Conservation (phyloP, 2,329 filamentous ascomycete species). For the Botryotinia calthae region DNA sequence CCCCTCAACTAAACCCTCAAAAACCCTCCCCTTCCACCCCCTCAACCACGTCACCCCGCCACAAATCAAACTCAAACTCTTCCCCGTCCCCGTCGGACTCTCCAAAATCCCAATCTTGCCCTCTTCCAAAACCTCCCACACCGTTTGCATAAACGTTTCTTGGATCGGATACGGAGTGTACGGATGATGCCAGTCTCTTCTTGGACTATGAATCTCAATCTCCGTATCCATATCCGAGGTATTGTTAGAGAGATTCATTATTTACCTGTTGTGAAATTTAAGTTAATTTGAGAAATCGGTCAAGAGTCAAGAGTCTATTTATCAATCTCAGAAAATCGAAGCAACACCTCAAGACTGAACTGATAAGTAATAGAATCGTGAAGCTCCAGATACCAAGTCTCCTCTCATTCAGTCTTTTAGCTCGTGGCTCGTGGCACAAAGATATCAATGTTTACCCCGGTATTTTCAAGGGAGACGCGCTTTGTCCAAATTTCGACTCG, state of each 20-base stretch:
- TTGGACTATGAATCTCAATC: neutral
- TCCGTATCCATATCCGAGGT: neutral
- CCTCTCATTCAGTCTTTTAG: neutral
- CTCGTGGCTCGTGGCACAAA: neutral
- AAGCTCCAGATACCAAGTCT: neutral
- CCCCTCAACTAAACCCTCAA: conserved; percentile 54
- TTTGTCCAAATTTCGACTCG: neutral
- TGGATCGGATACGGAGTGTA: conserved; percentile 71
- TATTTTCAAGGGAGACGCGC: conserved; percentile 13
- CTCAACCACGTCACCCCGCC: conserved; percentile 70
- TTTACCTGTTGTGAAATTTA: neutral
- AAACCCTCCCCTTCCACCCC: conserved; percentile 54
- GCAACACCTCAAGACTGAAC: neutral
- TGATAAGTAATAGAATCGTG: neutral
- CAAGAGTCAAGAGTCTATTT: neutral
- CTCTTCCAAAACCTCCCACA: conserved; percentile 65
- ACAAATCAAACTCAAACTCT: conserved; percentile 71
- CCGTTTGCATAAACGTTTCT: conserved; percentile 64
- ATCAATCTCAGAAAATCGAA: neutral
- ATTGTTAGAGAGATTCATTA: neutral
- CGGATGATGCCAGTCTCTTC: conserved; percentile 62
- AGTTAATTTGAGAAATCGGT: neutral
- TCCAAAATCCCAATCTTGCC: conserved; percentile 70
- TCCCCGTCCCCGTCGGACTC: conserved; percentile 69
- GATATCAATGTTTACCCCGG: neutral